These are phyloP conservation scores for Sisymbrium altissimum DNA, from an alignment of 345 rosid genomes.

Conservation along the genomic window DNA sequence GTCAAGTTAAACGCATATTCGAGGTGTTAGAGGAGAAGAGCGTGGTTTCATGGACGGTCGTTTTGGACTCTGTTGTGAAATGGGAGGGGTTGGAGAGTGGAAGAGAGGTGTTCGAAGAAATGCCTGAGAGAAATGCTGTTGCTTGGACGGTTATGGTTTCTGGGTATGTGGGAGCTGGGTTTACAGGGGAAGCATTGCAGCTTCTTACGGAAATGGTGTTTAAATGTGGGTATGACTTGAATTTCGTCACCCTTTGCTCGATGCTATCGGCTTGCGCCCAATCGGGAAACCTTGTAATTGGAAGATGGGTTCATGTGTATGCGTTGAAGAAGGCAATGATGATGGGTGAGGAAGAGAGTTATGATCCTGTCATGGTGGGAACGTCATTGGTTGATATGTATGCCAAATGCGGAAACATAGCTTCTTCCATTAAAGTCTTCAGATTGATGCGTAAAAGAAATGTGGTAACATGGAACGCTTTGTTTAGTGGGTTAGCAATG, in stretches of 20 bases:
- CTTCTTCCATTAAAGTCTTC: constrained; percentile 50
- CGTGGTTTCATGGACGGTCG: constrained; percentile 74
- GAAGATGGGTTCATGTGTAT: constrained; percentile 74
- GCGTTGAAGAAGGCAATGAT: constrained; percentile 51
- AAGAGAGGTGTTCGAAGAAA: constrained; percentile 48
- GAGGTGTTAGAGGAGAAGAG: constrained; percentile 47
- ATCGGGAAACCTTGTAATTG: constrained; percentile 59
- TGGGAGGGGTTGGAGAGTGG: constrained; percentile 66
- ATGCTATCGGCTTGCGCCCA: constrained; percentile 65
- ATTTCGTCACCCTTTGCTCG: constrained; percentile 57
- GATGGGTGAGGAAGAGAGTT: constrained; percentile 42
- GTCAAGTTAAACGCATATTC: constrained; percentile 45
- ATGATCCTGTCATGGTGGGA: constrained; percentile 49
- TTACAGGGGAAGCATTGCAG: constrained; percentile 39
- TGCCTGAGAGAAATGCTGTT: constrained; percentile 73
- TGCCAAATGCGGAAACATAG: constrained; percentile 73
- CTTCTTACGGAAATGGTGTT: constrained; percentile 53
- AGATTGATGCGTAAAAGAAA: constrained; percentile 52
- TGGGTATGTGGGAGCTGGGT: constrained; percentile 63
- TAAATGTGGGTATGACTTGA: constrained; percentile 39
- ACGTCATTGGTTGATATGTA: constrained; percentile 87
- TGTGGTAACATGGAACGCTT: constrained; percentile 76
- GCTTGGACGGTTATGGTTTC: constrained; percentile 71
- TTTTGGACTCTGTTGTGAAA: constrained; percentile 55
- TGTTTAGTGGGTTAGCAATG: constrained; percentile 74